Conservation (phyloP, 2,329 filamentous ascomycete genomes). For the Colletotrichum sp. region DNA sequence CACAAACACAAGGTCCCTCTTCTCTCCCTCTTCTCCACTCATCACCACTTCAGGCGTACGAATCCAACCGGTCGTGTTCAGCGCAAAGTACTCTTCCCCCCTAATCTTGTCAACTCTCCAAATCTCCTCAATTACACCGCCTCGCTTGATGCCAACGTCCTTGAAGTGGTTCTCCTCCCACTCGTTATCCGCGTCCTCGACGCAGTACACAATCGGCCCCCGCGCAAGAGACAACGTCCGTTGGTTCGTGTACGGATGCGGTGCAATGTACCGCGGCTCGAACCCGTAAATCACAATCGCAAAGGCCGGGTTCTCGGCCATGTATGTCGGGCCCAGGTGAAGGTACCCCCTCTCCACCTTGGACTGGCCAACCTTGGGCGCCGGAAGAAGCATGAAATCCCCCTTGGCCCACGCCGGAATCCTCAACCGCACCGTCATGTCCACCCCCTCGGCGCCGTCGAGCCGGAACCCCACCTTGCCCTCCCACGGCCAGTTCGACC, state of each 20-base stretch:
- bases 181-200: constrained; percentile 62
- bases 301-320: constrained; percentile 44
- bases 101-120: constrained; percentile 23
- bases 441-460: constrained; percentile 25
- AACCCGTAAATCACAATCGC: constrained; percentile 49
- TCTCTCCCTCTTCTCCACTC: constrained; percentile 16
- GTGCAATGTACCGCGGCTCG: constrained; percentile 50
- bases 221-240: constrained; percentile 57
- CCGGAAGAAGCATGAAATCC: constrained; percentile 37
- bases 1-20: constrained; percentile 49
- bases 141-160: constrained; percentile 34
- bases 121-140: constrained; percentile 23
- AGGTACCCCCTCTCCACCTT: constrained; percentile 55
- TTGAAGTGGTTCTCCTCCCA: constrained; percentile 64
- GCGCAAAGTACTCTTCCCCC: constrained; percentile 30
- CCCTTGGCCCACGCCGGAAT: constrained; percentile 57
- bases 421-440: constrained; percentile 50
- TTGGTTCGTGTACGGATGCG: constrained; percentile 62
- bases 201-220: constrained; percentile 65
- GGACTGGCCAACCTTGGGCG: constrained; percentile 30
- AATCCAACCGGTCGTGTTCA: constrained; percentile 25
- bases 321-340: constrained; percentile 44
- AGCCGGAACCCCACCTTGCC: constrained; percentile 54
- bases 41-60: constrained; percentile 22
- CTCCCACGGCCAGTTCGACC: constrained; percentile 62